Conservation (phyloP, 352 stramenopile species). For the Globisporangium acanthophoron region DNA sequence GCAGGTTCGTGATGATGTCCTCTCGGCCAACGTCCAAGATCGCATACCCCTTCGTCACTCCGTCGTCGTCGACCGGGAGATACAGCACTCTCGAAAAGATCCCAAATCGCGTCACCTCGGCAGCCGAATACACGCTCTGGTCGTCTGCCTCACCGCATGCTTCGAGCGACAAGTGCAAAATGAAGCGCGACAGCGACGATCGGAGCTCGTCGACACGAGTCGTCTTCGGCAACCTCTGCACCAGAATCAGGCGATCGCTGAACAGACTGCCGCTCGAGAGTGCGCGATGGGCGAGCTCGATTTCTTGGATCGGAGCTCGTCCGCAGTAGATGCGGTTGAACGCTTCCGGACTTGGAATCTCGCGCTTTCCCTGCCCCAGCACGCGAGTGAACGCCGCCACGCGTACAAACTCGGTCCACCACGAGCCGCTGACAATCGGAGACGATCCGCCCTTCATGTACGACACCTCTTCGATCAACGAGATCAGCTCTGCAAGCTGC, state of each 20-base stretch:
- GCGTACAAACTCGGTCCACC: conserved; percentile 56
- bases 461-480: conserved; percentile 56
- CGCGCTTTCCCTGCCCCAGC: conserved; percentile 33
- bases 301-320: conserved; percentile 50
- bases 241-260: conserved; percentile 43
- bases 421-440: conserved; percentile 31
- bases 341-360: conserved; percentile 25
- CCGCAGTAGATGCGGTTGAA: conserved; percentile 53
- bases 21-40: conserved; percentile 62
- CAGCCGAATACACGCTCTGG: conserved; percentile 65
- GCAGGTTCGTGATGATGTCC: conserved; percentile 52
- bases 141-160: conserved; percentile 76
- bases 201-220: conserved; percentile 32
- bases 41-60: conserved; percentile 48
- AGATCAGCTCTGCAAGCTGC: conserved; percentile 56
- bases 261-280: conserved; percentile 35
- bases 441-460: conserved; percentile 43
- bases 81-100: conserved; percentile 56
- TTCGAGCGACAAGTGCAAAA: conserved; percentile 61
- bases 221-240: conserved; percentile 69
- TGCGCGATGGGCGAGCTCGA: conserved; percentile 29
- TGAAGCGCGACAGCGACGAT: conserved; percentile 40
- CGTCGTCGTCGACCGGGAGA: conserved; percentile 41
- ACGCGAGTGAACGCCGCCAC: conserved; percentile 59
- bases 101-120: conserved; percentile 53